These are phyloP conservation scores for Gossypium rotundifolium DNA, from an alignment of 345 rosid species.

Conservation along the genomic window DNA sequence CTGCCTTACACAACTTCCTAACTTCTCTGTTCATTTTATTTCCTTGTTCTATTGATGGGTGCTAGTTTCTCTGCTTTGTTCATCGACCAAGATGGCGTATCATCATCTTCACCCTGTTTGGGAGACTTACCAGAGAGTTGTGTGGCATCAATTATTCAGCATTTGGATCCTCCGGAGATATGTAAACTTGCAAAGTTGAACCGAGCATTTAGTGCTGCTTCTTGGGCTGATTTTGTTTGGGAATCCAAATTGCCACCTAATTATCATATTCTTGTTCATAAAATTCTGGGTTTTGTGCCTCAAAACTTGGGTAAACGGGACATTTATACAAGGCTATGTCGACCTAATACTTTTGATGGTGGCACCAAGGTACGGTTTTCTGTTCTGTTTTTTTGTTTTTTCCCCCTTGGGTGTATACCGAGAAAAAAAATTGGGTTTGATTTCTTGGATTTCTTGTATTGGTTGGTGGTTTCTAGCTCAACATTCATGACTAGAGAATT, in stretches of 20 bases:
- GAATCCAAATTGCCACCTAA: slow-evolving; percentile 78
- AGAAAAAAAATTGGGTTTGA: neutral
- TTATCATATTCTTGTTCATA: slow-evolving; percentile 46
- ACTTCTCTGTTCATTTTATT: neutral
- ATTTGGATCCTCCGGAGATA: slow-evolving; percentile 78
- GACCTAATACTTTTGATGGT: slow-evolving; percentile 52
- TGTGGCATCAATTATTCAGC: slow-evolving; percentile 55
- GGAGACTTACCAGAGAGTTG: slow-evolving; percentile 88
- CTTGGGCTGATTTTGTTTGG: slow-evolving; percentile 95
- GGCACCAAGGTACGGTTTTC: slow-evolving; percentile 57
- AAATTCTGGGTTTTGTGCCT: slow-evolving; percentile 41
- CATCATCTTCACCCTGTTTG: slow-evolving; percentile 32
- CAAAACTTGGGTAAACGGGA: slow-evolving; percentile 56
- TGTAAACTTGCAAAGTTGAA: slow-evolving; percentile 64
- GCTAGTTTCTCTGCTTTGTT: slow-evolving; percentile 39
- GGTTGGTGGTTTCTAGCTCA: too few species aligned
- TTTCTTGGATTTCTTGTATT: neutral
- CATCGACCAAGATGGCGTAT: slow-evolving; percentile 1
- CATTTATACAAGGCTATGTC: slow-evolving; percentile 54
- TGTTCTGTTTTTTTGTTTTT: neutral
- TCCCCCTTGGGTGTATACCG: neutral
- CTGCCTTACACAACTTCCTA: neutral
- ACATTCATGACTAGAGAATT: too few species aligned
- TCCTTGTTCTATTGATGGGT: slow-evolving; percentile 41
- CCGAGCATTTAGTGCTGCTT: slow-evolving; percentile 79